phyloP scores from a whole-genome alignment of 192 early-diverging fungal species.

The Thoreauomyces humboldtii region DNA sequence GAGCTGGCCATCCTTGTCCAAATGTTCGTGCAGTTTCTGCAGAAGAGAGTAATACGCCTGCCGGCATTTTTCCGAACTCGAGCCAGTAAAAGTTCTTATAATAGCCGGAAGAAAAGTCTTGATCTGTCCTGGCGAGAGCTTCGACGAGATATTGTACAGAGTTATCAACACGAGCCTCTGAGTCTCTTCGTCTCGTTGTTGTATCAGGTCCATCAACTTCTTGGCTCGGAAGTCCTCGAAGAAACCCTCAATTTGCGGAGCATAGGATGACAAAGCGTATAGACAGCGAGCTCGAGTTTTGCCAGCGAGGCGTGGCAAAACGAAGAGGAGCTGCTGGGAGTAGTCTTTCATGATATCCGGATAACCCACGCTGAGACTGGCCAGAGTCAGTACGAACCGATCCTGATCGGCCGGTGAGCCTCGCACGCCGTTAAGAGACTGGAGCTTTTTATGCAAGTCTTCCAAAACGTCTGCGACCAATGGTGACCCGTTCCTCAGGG shows the following conservation, averaged over 20 bases:
- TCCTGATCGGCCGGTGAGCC: conserved; percentile 20
- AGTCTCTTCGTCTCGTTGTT: conserved; percentile 55
- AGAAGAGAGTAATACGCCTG: conserved; percentile 43
- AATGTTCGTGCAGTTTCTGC: conserved; percentile 9
- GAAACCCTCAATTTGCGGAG: conserved; percentile 45
- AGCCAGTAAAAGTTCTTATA: conserved; percentile 46
- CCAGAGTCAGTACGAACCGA: conserved; percentile 31
- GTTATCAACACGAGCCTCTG: conserved; percentile 57
- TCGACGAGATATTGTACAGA: conserved; percentile 44
- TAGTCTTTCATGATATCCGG: conserved; percentile 27
- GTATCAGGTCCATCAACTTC: conserved; percentile 50
- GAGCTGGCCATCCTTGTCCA: neutral
- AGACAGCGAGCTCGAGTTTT: conserved; percentile 44
- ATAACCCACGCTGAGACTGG: conserved; percentile 35
- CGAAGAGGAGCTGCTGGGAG: conserved; percentile 42
- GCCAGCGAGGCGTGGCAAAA: conserved; percentile 49
- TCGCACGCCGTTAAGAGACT: neutral
- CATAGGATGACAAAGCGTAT: conserved; percentile 54
- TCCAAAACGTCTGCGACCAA: neutral
- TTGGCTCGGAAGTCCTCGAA: conserved; percentile 53
- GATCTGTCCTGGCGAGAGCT: conserved; percentile 43
- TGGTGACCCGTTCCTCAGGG: neutral
- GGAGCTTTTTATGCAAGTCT: neutral
- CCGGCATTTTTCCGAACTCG: conserved; percentile 43
- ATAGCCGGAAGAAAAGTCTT: conserved; percentile 46